These are phyloP conservation scores for Arthrobotrys sphaeroides DNA, from an alignment of 2,329 filamentous ascomycete genomes.

Conservation along the genomic window DNA sequence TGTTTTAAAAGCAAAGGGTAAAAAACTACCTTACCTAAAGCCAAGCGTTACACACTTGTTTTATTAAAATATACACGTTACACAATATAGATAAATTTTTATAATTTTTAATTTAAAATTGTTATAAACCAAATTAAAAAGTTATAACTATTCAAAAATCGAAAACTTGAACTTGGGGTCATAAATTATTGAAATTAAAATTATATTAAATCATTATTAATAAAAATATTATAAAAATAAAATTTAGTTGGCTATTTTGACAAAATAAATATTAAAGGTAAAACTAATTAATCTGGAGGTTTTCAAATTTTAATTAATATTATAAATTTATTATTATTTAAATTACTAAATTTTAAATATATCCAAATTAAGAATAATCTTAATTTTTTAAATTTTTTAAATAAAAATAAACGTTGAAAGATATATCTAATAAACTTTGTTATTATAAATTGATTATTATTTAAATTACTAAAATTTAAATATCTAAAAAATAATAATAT, in stretches of 20 bases:
- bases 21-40: constrained; percentile 59
- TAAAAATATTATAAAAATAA: constrained; percentile 59
- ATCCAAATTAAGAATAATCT: constrained; percentile 60
- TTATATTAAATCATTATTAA: constrained; percentile 52
- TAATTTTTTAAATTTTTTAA: constrained; percentile 60
- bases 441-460: not conserved
- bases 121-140: constrained; percentile 29
- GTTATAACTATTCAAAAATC: no score
- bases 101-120: constrained; percentile 40
- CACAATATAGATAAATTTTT: constrained; percentile 39
- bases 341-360: constrained; percentile 56
- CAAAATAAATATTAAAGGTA: constrained; percentile 59
- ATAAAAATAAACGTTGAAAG: constrained; percentile 57
- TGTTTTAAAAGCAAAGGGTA: constrained; percentile 59
- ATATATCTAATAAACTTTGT: not conserved
- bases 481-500: no score
- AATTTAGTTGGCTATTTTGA: constrained; percentile 57
- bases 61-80: constrained; percentile 55
- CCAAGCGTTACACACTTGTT: constrained; percentile 52
- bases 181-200: not conserved
- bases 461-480: constrained; percentile 11
- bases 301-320: constrained; percentile 61
- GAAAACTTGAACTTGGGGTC: not conserved
- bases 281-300: constrained; percentile 60
- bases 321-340: constrained; percentile 60